Conservation (phyloP, 1,284 basidiomycete genomes). For the Cryptococcus sp. region DNA sequence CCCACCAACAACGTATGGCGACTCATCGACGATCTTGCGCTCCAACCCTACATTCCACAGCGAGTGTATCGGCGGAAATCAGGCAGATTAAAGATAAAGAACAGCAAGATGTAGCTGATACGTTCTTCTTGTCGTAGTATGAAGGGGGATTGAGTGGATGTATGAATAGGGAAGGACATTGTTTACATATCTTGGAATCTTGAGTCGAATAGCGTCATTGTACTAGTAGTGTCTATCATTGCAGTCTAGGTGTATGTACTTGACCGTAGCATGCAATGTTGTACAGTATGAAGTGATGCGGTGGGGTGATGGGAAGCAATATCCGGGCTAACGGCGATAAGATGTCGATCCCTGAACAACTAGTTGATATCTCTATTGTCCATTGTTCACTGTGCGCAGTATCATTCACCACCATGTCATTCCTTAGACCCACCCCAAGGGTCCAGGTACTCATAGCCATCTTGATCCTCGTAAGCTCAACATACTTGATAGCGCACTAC, state of each 20-base stretch:
- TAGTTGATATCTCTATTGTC: no score
- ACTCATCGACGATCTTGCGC: constrained; percentile 18
- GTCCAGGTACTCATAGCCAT: constrained; percentile 1
- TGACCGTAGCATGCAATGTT: no score
- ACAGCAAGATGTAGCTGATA: constrained; percentile 35
- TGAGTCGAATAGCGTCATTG: no score
- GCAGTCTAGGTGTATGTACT: no score
- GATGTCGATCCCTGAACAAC: no score
- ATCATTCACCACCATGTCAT: no score
- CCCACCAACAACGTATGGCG: constrained; percentile 24
- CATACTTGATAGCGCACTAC: background rate
- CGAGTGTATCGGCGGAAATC: constrained; percentile 24
- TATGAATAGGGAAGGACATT: background rate
- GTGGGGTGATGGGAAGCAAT: no score
- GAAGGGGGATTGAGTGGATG: background rate
- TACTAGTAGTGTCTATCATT: no score
- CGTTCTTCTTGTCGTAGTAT: constrained; percentile 38
- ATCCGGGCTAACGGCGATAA: no score
- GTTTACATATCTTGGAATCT: no score
- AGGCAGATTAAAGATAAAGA: constrained; percentile 32
- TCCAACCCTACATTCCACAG: constrained; percentile 13
- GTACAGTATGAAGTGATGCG: no score
- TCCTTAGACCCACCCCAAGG: background rate
- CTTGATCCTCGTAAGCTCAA: constrained; percentile 1
- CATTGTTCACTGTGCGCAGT: no score